Percentiles rank a stretch among this genome's conserved stretches.
Conservation (phyloP, 257 asterid species). For the Rhazya stricta region DNA sequence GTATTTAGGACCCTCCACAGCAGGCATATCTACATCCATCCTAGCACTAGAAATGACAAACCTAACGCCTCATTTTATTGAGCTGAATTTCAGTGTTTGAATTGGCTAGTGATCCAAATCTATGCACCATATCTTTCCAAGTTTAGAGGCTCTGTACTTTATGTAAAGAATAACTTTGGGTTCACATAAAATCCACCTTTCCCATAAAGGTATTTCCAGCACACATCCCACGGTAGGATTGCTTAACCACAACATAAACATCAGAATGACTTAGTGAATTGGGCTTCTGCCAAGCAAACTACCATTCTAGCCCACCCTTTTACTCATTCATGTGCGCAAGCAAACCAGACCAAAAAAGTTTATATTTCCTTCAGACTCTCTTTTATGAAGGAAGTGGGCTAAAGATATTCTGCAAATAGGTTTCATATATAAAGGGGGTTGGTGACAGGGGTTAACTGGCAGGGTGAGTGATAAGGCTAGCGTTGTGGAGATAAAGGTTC, state of each 20-base stretch:
- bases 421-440: not conserved
- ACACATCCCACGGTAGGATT: not conserved
- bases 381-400: not conserved
- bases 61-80: not conserved
- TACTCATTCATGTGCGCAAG: too few species aligned
- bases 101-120: not conserved
- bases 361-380: not conserved
- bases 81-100: not conserved
- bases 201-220: not conserved
- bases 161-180: not conserved
- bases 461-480: not conserved
- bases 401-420: not conserved
- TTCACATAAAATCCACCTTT: not conserved
- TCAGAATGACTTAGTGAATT: too few species aligned
- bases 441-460: not conserved
- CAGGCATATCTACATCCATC: too few species aligned
- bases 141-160: not conserved
- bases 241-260: too few species aligned
- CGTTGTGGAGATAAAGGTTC: not conserved
- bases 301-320: too few species aligned
- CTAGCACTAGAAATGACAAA: not conserved
- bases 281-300: too few species aligned
- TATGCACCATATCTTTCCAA: conserved; percentile 1
- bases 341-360: not conserved
- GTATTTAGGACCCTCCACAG: too few species aligned